phyloP scores from a whole-genome alignment of 805 yeast genomes.

The Wickerhamomyces chaumierensis region DNA sequence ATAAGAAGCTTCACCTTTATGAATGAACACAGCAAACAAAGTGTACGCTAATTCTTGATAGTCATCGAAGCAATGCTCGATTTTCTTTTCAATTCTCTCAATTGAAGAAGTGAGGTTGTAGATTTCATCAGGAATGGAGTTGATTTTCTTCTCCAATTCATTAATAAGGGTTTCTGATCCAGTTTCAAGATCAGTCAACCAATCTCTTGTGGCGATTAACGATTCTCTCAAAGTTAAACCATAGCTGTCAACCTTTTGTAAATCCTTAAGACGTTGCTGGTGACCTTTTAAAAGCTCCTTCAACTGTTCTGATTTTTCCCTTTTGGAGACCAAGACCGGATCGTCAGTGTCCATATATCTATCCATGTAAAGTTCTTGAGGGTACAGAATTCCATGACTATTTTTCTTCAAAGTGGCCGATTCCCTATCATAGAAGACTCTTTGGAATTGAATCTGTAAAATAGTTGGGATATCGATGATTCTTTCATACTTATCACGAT shows the following conservation, averaged over 20 bases:
- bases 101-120: too few relatives aligned
- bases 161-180: slow-evolving; percentile 37
- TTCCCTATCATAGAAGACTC: slow-evolving; percentile 81
- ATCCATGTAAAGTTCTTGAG: slow-evolving; percentile 73
- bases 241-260: slow-evolving; percentile 35
- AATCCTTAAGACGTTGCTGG: slow-evolving; percentile 28
- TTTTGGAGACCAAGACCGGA: slow-evolving; percentile 34
- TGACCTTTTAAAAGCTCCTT: slow-evolving; percentile 39
- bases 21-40: slow-evolving; percentile 86
- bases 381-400: slow-evolving; percentile 70
- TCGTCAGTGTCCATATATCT: slow-evolving; percentile 70
- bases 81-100: slow-evolving; percentile 32
- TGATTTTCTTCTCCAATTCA: slow-evolving; percentile 35
- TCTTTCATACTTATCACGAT: slow-evolving; percentile 62
- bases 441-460: slow-evolving; percentile 84
- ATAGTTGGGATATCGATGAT: slow-evolving; percentile 67
- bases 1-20: slow-evolving; percentile 89
- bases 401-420: slow-evolving; percentile 70
- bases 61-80: slow-evolving; percentile 49
- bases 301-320: slow-evolving; percentile 50
- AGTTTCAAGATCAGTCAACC: slow-evolving; percentile 27
- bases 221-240: slow-evolving; percentile 41
- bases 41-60: slow-evolving; percentile 63
- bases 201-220: slow-evolving; percentile 44
- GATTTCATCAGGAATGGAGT: slow-evolving; percentile 34